Evolutionary conservation across 805 yeast species (phyloP), one percentile per base, ranked within the genome.

Genomic region (Torulaspora maleeae): DNA sequence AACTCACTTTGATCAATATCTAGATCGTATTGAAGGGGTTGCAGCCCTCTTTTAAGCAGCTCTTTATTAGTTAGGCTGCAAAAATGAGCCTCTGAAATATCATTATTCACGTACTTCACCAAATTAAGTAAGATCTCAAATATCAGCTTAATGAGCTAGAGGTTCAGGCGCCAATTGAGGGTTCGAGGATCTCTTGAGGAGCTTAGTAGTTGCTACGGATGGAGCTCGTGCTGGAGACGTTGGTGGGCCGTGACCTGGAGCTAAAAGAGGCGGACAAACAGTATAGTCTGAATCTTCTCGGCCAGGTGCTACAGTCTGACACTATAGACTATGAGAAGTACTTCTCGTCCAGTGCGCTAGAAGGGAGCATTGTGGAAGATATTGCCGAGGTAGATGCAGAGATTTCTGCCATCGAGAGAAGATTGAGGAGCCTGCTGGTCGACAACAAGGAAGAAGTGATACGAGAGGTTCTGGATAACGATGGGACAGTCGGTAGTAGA

Each of bases 381-480:
- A 80, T 84, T 35, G 90, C 90, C 0, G 91, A 84, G 56, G 63
- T 83, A 27, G 88, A 83, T 53, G 76, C 78, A 22, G 51, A 69
- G n/a, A 78, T 77, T 50, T 64, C 80, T 16, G 58, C 63, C 1
- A 56, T 77, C 15, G 83, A 80, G 48, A 55, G 64, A 4, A 61
- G 74, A 48, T 60, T 83, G 35, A 68, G 70, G 36, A 60, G 68
- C 3, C 56, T 72, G 5, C 63, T 72, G 17, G 49, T 62, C 2
- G 64, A 64, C 3, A 63, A 68, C 8, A 69, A 69, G 41, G 54
- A 53, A 2, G 53, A 54, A 15, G 61, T 71, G 24, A 65, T 83
- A 15, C 78, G 77, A 36, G 63, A 73, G 44, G 72, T 79, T 25
- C 63, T 78, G 9, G 47, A 42, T 19, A 51, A 52, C 29, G 49